Conservation (phyloP, 2,329 filamentous ascomycete species). For the Fusarium dlaminii region DNA sequence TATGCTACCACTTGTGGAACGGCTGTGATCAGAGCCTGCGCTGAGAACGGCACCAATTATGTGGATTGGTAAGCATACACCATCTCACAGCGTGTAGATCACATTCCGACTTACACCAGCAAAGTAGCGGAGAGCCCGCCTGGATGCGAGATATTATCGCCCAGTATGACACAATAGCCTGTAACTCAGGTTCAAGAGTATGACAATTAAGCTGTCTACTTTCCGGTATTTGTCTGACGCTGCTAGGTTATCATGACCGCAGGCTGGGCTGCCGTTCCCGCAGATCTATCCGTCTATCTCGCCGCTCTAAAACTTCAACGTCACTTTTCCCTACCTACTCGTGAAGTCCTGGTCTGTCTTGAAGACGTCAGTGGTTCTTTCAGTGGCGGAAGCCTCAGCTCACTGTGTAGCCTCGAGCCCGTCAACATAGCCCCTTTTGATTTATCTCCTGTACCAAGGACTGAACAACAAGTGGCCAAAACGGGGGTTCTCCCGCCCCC, state of each 20-base stretch:
- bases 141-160: slow-evolving; percentile 30
- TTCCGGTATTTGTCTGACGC: not conserved
- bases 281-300: slow-evolving; percentile 29
- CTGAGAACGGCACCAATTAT: slow-evolving; percentile 34
- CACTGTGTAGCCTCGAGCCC: slow-evolving; percentile 19
- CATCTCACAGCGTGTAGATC: not conserved
- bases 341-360: slow-evolving; percentile 23
- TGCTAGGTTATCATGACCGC: slow-evolving; percentile 28
- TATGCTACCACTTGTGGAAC: slow-evolving; percentile 27
- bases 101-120: not conserved
- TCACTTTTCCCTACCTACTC: slow-evolving; percentile 9
- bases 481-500: not conserved
- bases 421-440: not conserved
- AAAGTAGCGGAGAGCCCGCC: slow-evolving; percentile 30
- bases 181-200: slow-evolving; percentile 17
- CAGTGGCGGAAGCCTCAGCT: slow-evolving; percentile 32
- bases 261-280: slow-evolving; percentile 32
- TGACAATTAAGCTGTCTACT: not conserved
- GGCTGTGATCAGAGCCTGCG: slow-evolving; percentile 27
- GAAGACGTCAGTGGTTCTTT: slow-evolving; percentile 17
- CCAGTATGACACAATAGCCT: slow-evolving; percentile 13
- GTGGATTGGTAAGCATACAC: slow-evolving; percentile 28
- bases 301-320: slow-evolving; percentile 13
- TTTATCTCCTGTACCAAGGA: not conserved
- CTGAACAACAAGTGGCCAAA: not conserved